Conservation (phyloP, 1,139 yeast genomes). For the Groenewaldozyma sp. region DNA sequence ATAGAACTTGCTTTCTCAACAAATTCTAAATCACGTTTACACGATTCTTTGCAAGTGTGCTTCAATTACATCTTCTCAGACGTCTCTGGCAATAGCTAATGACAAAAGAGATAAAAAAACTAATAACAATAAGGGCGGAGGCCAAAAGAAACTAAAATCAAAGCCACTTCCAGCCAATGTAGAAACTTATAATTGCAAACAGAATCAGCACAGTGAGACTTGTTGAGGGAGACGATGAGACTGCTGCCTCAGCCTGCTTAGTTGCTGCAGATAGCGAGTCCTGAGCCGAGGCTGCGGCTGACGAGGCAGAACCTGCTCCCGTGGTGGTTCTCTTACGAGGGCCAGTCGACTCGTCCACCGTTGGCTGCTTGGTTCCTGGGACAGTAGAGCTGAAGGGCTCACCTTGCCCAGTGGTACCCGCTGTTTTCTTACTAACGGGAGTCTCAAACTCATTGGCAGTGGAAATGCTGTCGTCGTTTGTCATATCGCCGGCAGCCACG, state of each 20-base stretch:
- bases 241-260: neutral
- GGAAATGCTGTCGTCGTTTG: neutral
- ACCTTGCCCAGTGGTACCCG: neutral
- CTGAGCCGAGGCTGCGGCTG: neutral
- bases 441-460: neutral
- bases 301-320: neutral
- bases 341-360: neutral
- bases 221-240: neutral
- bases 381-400: neutral
- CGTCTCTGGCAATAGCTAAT: too few species aligned
- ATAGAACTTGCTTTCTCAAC: too few species aligned
- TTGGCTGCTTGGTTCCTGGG: too few species aligned
- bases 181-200: slow-evolving; percentile 47
- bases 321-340: neutral
- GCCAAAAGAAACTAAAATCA: slow-evolving; percentile 20
- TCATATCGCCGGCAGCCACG: neutral
- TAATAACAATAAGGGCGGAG: too few species aligned
- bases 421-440: neutral
- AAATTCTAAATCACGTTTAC: neutral
- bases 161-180: slow-evolving; percentile 52
- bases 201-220: slow-evolving; percentile 33
- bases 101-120: too few species aligned
- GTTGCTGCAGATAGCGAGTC: neutral
- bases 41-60: too few species aligned
- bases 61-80: too few species aligned